Base-by-base conservation (phyloP, 2,329 filamentous ascomycete genomes). In the Penicillium expansum region DNA sequence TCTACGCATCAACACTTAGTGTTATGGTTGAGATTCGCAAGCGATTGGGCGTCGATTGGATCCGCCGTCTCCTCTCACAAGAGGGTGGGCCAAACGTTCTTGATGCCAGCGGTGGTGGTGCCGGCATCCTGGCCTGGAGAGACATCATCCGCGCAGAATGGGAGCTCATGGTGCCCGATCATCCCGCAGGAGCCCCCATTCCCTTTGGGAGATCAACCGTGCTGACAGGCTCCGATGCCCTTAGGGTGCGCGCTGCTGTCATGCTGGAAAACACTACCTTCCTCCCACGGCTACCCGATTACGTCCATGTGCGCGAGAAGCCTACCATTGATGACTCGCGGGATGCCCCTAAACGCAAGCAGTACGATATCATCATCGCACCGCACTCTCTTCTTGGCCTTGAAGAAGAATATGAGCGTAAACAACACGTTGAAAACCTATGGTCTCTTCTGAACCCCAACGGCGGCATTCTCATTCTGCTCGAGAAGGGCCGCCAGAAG, bases 241-340 rank as follows among this genome's bases (percentile, higher is more conserved):
- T 99, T 29, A 86, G 92, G 18, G 81, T 89, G 55, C 88, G 92
- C 32, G 81, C 91, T 24, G 91, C 91, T 62, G 80, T 79, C 18
- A 83, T 97, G 61, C 78, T 99, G 13, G 83, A 95, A 37, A 88
- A 97, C 71, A 97, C 94, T 0, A 95, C 90, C 0, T 97, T 99
- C 69, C 81, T 99, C 8, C 92, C 93, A 8, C 86, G 92, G 4
- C 78, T 97, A n/a, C 94, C 94, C 0, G 91, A 97, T 68, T 92
- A 93, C 62, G 75, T 91, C 27, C 87, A 86, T 56, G 83, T 84
- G 48, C 79, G 82, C 10, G 81, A 84, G 18, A 78, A 79, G 56
- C 81, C 77, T 5, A 79, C 83, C 35, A 71, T 90, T 5, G 84
- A 90, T 55, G 83, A 84, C 20, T 79, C 82, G 20, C 65, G 76